phyloP scores from a whole-genome alignment of 495 filamentous ascomycete species.

The Neurospora sp. region DNA sequence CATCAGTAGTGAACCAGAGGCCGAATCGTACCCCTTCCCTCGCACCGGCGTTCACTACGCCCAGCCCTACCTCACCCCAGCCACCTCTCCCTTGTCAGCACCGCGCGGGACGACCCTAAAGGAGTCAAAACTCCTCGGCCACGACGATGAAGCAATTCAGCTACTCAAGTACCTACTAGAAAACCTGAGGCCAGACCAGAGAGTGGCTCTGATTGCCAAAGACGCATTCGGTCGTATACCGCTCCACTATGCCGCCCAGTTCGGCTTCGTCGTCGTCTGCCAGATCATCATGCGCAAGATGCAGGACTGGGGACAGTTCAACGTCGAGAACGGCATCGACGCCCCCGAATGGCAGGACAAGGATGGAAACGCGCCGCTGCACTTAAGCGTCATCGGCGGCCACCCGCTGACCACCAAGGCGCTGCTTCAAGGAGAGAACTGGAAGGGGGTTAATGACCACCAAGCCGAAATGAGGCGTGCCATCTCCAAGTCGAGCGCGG shows the following conservation, averaged over 20 bases:
- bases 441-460: slow-evolving; percentile 47
- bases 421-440: slow-evolving; percentile 70
- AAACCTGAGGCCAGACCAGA: slow-evolving; percentile 56
- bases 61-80: slow-evolving; percentile 50
- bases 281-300: slow-evolving; percentile 80
- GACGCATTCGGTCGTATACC: slow-evolving; percentile 80
- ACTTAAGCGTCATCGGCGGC: slow-evolving; percentile 84
- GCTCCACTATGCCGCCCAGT: slow-evolving; percentile 91
- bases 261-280: slow-evolving; percentile 80
- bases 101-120: slow-evolving; percentile 29
- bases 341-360: slow-evolving; percentile 78
- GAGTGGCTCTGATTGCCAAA: slow-evolving; percentile 51
- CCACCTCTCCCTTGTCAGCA: slow-evolving; percentile 50
- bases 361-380: slow-evolving; percentile 84
- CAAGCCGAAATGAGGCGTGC: slow-evolving; percentile 53
- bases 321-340: slow-evolving; percentile 76
- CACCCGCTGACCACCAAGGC: slow-evolving; percentile 76
- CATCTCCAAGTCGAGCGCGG: slow-evolving; percentile 78
- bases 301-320: slow-evolving; percentile 79
- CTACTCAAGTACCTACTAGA: slow-evolving; percentile 67
- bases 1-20: slow-evolving; percentile 33
- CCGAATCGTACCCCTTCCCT: slow-evolving; percentile 32
- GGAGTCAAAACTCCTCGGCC: slow-evolving; percentile 48
- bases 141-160: slow-evolving; percentile 63
- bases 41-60: slow-evolving; percentile 53